Percentiles rank a stretch among this genome's conserved stretches.
Conservation (phyloP, 2,329 filamentous ascomycete species). For the Monosporascus sp. region DNA sequence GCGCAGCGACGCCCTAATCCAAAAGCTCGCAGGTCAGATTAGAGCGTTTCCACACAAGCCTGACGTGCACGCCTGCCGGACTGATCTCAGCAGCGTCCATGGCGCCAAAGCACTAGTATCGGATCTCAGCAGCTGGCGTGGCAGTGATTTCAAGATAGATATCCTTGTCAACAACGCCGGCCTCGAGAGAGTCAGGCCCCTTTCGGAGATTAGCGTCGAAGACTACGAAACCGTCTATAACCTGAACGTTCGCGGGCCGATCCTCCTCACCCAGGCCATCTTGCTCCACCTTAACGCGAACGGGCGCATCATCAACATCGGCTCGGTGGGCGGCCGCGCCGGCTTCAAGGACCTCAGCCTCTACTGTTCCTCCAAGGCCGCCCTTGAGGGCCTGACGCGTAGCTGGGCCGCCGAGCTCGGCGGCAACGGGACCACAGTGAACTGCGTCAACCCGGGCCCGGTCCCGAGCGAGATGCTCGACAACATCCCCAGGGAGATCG, state of each 20-base stretch:
- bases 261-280: constrained; percentile 49
- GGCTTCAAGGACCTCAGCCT: constrained; percentile 41
- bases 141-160: constrained; percentile 18
- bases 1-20: constrained; percentile 53
- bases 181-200: constrained; percentile 27
- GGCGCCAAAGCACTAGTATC: constrained; percentile 15
- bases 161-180: constrained; percentile 37
- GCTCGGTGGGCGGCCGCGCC: constrained; percentile 44
- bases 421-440: constrained; percentile 52
- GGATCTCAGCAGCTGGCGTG: constrained; percentile 9
- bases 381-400: constrained; percentile 54
- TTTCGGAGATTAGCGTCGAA: constrained; percentile 37
- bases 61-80: constrained; percentile 9
- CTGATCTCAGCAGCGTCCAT: constrained; percentile 18
- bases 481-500: constrained; percentile 42
- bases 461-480: constrained; percentile 54
- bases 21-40: constrained; percentile 55
- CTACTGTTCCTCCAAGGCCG: constrained; percentile 55
- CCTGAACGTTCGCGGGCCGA: constrained; percentile 49
- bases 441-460: constrained; percentile 54
- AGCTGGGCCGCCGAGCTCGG: constrained; percentile 56
- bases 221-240: constrained; percentile 51
- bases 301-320: constrained; percentile 54
- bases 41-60: constrained; percentile 38
- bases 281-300: constrained; percentile 43